Conservation (phyloP, 768 basidiomycete species). For the Suillus spraguei region DNA sequence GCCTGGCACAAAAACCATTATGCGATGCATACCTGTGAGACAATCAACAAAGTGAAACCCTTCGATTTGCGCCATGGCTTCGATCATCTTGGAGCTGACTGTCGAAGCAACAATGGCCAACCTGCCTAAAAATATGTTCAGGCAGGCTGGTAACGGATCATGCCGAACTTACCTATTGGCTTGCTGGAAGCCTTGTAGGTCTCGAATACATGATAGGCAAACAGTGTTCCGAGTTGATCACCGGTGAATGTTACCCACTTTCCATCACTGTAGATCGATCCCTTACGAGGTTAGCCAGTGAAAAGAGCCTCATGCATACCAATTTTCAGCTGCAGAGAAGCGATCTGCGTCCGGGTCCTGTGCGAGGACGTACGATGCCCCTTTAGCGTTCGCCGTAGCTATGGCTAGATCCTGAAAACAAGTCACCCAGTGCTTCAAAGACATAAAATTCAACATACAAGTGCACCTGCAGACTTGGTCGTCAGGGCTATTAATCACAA, state of each 20-base stretch:
- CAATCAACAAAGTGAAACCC: conserved; percentile 87
- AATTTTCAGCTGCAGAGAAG: conserved; percentile 75
- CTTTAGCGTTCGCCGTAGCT: conserved; percentile 53
- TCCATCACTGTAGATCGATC: conserved; percentile 37
- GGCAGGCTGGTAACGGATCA: conserved; percentile 46
- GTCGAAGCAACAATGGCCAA: conserved; percentile 88
- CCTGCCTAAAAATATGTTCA: conserved; percentile 50
- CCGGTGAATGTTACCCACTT: conserved; percentile 78
- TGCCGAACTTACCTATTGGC: conserved; percentile 38
- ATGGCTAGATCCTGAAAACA: conserved; percentile 70
- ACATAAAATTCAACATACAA: conserved; percentile 37
- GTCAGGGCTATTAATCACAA: conserved; percentile 13
- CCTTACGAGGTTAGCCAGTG: conserved; percentile 12
- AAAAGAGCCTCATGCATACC: conserved; percentile 38
- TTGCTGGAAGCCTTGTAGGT: conserved; percentile 48
- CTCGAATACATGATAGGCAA: conserved; percentile 49
- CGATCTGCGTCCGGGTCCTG: conserved; percentile 91
- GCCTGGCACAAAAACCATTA: background rate
- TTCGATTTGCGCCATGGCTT: conserved; percentile 70
- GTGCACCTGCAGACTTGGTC: conserved; percentile 41
- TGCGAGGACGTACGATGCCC: conserved; percentile 70
- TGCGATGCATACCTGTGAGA: conserved; percentile 62
- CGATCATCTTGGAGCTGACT: conserved; percentile 90
- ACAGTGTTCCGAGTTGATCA: conserved; percentile 74
- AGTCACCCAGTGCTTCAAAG: conserved; percentile 5